These are phyloP conservation scores for Tremella mesenterica DNA, from an alignment of 768 basidiomycete species.

Conservation along the genomic window DNA sequence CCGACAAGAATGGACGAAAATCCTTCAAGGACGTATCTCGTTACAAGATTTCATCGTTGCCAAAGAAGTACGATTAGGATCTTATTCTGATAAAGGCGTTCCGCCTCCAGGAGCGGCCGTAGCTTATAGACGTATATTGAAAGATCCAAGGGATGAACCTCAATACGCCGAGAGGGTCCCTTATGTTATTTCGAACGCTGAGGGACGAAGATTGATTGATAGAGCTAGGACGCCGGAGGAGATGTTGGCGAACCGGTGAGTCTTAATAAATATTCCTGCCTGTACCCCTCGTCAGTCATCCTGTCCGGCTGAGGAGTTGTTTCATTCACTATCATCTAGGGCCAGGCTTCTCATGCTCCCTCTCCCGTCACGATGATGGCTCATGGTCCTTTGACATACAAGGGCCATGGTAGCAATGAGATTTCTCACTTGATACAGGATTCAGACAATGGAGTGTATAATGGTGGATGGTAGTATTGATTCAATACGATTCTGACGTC, in stretches of 20 bases:
- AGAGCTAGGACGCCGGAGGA: slow-evolving; percentile 66
- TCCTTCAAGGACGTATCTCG: slow-evolving; percentile 69
- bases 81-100: slow-evolving; percentile 78
- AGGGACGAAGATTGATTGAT: slow-evolving; percentile 60
- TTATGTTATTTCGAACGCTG: slow-evolving; percentile 67
- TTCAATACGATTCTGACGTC: slow-evolving; percentile 49
- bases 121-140: slow-evolving; percentile 62
- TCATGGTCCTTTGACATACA: no score
- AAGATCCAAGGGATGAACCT: slow-evolving; percentile 71
- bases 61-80: slow-evolving; percentile 86
- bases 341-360: no score
- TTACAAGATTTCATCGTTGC: slow-evolving; percentile 92
- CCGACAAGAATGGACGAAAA: slow-evolving; percentile 68
- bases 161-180: slow-evolving; percentile 91
- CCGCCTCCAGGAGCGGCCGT: slow-evolving; percentile 90
- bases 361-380: no score
- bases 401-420: no score
- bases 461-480: no score
- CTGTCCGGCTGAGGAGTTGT: no score
- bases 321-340: no score
- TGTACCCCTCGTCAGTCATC: neutral
- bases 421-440: neutral
- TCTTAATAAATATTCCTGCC: slow-evolving; percentile 3
- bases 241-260: slow-evolving; percentile 58
- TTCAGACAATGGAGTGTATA: no score